These are phyloP conservation scores for Schwanniomyces occidentalis DNA, from an alignment of 805 yeast species.

Conservation along the genomic window DNA sequence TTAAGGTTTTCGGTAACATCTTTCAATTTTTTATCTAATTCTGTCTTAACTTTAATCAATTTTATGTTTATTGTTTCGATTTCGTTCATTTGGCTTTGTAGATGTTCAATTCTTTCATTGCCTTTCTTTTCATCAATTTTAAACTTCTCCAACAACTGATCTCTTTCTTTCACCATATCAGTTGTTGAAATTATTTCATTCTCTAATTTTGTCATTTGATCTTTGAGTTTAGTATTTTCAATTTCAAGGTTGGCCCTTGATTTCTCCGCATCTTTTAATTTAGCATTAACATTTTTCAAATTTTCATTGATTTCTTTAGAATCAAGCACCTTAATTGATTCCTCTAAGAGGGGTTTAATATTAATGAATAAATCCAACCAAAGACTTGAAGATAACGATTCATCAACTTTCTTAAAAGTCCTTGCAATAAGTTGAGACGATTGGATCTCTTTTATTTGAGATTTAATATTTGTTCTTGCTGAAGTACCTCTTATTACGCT, in stretches of 20 bases:
- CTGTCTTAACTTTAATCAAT: constrained; percentile 25
- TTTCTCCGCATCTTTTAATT: constrained; percentile 38
- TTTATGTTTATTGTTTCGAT: constrained; percentile 30
- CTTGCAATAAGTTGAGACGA: constrained; percentile 69
- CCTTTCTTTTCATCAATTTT: constrained; percentile 31
- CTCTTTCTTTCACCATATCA: constrained; percentile 44
- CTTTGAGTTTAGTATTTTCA: constrained; percentile 42
- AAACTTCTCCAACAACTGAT: constrained; percentile 37
- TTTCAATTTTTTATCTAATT: constrained; percentile 25
- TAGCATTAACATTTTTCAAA: constrained; percentile 49
- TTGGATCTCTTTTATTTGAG: constrained; percentile 57
- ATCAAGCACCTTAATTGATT: constrained; percentile 59
- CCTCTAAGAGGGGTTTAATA: constrained; percentile 73
- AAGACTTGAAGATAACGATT: constrained; percentile 49
- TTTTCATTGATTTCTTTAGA: constrained; percentile 58
- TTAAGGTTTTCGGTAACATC: constrained; percentile 18
- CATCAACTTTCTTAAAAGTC: constrained; percentile 56
- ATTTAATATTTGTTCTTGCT: constrained; percentile 49
- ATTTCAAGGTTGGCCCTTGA: constrained; percentile 27
- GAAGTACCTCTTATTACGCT: constrained; percentile 64
- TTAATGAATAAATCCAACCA: constrained; percentile 78
- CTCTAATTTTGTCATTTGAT: constrained; percentile 32
- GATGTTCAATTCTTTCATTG: constrained; percentile 28
- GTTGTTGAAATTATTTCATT: constrained; percentile 30
- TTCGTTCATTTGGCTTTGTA: constrained; percentile 27